Percentiles rank a stretch among this genome's conserved stretches.
phyloP scores from a whole-genome alignment of 441 rosid species.

The Adansonia gregorii region DNA sequence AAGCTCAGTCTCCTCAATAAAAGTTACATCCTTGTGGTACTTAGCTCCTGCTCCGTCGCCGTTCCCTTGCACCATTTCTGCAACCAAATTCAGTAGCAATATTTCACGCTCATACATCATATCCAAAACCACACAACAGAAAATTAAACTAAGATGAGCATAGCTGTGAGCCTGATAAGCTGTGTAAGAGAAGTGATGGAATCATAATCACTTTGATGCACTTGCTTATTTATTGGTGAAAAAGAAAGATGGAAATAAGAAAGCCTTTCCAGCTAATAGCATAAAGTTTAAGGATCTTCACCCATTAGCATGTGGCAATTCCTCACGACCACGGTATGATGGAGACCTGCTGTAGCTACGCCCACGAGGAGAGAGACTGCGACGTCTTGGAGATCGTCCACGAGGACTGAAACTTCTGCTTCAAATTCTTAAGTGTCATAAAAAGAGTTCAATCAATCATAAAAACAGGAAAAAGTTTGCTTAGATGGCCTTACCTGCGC shows the following conservation, averaged over 20 bases:
- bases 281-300: conserved; percentile 32
- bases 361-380: conserved; percentile 67
- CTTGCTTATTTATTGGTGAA: background rate
- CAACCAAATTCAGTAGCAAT: conserved; percentile 28
- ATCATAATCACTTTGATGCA: background rate
- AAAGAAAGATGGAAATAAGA: background rate
- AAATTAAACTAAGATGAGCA: background rate
- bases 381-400: conserved; percentile 66
- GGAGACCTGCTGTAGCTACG: conserved; percentile 74
- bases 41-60: conserved; percentile 93
- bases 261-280: conserved; percentile 4
- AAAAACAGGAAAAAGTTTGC: background rate
- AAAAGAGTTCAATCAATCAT: background rate
- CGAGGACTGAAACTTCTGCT: conserved; percentile 72
- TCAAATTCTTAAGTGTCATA: conserved; percentile 20
- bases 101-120: conserved; percentile 14
- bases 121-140: background rate
- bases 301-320: conserved; percentile 72
- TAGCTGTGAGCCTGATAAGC: background rate
- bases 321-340: conserved; percentile 59
- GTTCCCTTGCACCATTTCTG: conserved; percentile 83
- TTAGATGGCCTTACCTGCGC: conserved; percentile 44
- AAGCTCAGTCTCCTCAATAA: conserved; percentile 41
- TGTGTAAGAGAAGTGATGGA: background rate
- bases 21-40: conserved; percentile 31